Base-by-base conservation (phyloP, 1,284 basidiomycete species). In the Leccinum pachyderme region DNA sequence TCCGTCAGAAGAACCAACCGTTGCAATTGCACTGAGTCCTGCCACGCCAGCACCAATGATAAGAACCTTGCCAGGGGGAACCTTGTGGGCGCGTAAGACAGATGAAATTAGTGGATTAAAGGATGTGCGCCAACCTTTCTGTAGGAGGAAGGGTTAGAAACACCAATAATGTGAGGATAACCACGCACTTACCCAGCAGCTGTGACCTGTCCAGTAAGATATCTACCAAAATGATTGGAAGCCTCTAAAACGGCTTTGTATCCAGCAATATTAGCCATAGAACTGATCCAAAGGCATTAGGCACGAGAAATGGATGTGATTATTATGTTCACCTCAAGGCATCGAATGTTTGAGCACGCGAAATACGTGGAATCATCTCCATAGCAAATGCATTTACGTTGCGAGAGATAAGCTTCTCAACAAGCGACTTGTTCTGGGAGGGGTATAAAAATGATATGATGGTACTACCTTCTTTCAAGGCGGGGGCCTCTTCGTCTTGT, bases 311-410 rank as follows among this genome's bases (percentile, higher is more conserved):
- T 33, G 32, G 13, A 18, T 8, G 32, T 6, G 33, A 41, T 47
- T 13, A 50, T 41, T 47, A 50, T 53, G 37, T 56, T 63, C 22
- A 87, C 88, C 89, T 91, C 60, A 93, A 73, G 39, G 87, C 91
- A 71, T 93, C 91, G 62, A 91, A 93, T 25, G 88, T 86, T 69
- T 93, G 91, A 39, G 91, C 91, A 53, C 91, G 82, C 54, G 89
- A 92, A 62, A 93, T 92, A 57, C 91, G 83, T 61, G 91, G 91
- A 73, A 93, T 90, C 81, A 88, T 84, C 69, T 93, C 91, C 91
- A 93, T 93, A 3, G 79, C 83, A 54, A 70, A 89, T 28, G 81
- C 82, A 55, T 84, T 90, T 44, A 86, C 77, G 56, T 81, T 82
- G 53, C 81, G 80, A 25, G 78, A 72, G 11, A 84, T 81, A 61